phyloP scores from a whole-genome alignment of 345 rosid genomes.

The Adansonia digitata region DNA sequence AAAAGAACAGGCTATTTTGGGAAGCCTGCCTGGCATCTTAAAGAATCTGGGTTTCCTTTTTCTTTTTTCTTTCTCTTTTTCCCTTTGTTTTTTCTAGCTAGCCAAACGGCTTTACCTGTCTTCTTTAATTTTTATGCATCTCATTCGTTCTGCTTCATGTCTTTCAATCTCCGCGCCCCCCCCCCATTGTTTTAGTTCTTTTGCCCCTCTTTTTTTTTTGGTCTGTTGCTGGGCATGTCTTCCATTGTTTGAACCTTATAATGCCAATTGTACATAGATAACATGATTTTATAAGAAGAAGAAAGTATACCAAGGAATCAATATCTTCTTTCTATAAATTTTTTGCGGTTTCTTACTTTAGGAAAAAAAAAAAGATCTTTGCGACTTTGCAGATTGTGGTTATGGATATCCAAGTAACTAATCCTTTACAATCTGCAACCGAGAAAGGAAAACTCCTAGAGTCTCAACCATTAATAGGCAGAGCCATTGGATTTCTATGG shows the following conservation, averaged over 20 bases:
- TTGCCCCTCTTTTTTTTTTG: background rate
- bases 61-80: background rate
- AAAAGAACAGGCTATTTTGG: slow-evolving; percentile 75
- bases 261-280: background rate
- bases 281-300: background rate
- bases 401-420: background rate
- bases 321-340: background rate
- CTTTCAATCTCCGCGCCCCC: background rate
- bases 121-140: background rate
- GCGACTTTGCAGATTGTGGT: background rate
- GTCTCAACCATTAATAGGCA: too few relatives aligned
- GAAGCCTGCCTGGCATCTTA: slow-evolving; percentile 83
- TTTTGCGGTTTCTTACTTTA: background rate
- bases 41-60: background rate
- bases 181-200: background rate
- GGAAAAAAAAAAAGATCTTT: background rate
- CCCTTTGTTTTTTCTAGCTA: background rate
- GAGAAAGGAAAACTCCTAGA: too few relatives aligned
- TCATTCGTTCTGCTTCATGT: background rate
- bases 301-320: background rate
- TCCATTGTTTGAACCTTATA: background rate
- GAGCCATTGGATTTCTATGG: too few relatives aligned
- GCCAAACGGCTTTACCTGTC: background rate
- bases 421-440: too few relatives aligned
- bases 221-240: too few relatives aligned